A percentile compares a stretch with the other conserved stretches of the same genome.
phyloP scores from a whole-genome alignment of 2,329 filamentous ascomycete species.

The Huntiella savannae region DNA sequence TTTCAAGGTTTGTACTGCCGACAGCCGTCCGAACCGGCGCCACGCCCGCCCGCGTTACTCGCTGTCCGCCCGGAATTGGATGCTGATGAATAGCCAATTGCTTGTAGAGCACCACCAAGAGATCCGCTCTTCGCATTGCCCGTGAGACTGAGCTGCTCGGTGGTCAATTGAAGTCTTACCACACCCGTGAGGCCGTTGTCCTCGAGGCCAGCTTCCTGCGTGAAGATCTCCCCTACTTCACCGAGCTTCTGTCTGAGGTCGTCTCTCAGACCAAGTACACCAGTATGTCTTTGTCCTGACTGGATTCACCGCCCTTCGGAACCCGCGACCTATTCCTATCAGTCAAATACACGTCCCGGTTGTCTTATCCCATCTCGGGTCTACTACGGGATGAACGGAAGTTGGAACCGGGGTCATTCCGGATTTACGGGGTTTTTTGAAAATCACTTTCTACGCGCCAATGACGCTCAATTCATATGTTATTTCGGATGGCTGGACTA shows the following conservation, averaged over 20 bases:
- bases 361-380: constrained; percentile 13
- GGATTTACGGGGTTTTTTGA: constrained; percentile 1
- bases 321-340: too few relatives aligned
- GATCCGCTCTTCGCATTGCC: constrained; percentile 79
- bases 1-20: constrained; percentile 53
- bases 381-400: constrained; percentile 8
- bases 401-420: neutral
- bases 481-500: constrained; percentile 10
- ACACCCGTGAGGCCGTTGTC: constrained; percentile 84
- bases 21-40: constrained; percentile 2
- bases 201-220: constrained; percentile 88
- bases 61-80: constrained; percentile 1
- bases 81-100: constrained; percentile 27
- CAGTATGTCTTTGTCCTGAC: constrained; percentile 27
- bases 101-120: constrained; percentile 60
- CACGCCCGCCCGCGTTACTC: neutral
- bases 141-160: constrained; percentile 92
- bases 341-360: too few relatives aligned
- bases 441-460: neutral
- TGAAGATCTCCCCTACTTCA: constrained; percentile 91
- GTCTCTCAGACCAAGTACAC: constrained; percentile 74
- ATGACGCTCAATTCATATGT: neutral
- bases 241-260: constrained; percentile 86
- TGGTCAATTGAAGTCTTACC: constrained; percentile 68
- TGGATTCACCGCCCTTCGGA: neutral